Evolutionary conservation across 2,329 filamentous ascomycete genomes (phyloP).

Genomic region (Eutypa lata): DNA sequence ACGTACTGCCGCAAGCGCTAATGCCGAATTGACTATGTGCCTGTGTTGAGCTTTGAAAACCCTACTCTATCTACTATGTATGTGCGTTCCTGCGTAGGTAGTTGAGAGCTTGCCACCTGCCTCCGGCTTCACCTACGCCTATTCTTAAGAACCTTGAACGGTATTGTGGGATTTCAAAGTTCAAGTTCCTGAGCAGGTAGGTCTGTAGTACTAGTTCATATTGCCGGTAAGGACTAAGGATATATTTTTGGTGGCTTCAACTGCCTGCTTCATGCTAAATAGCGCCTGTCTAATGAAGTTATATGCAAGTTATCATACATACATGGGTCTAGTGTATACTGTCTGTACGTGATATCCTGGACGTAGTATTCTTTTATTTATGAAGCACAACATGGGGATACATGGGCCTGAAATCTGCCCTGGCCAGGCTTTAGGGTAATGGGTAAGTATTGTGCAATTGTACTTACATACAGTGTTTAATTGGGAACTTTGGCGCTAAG

Average conservation of each 20-base stretch:
- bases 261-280: background rate
- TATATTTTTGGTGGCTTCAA: too few species aligned
- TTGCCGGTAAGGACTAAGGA: too few species aligned
- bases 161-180: too few species aligned
- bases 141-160: background rate
- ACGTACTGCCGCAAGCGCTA: background rate
- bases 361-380: background rate
- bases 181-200: too few species aligned
- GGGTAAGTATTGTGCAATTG: background rate
- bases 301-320: too few species aligned
- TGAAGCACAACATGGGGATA: background rate
- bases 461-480: background rate
- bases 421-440: background rate
- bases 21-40: background rate
- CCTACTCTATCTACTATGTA: too few species aligned
- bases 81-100: too few species aligned
- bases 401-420: background rate
- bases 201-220: too few species aligned
- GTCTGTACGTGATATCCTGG: background rate
- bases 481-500: conserved; percentile 8
- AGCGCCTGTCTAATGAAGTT: too few species aligned
- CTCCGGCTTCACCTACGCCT: too few species aligned
- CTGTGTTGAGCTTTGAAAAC: background rate
- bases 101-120: too few species aligned
- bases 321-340: too few species aligned